A percentile compares a stretch with the other conserved stretches of the same genome.
These are phyloP conservation scores for Phytophthora brassicae DNA, from an alignment of 352 stramenopile genomes.

Conservation along the genomic window DNA sequence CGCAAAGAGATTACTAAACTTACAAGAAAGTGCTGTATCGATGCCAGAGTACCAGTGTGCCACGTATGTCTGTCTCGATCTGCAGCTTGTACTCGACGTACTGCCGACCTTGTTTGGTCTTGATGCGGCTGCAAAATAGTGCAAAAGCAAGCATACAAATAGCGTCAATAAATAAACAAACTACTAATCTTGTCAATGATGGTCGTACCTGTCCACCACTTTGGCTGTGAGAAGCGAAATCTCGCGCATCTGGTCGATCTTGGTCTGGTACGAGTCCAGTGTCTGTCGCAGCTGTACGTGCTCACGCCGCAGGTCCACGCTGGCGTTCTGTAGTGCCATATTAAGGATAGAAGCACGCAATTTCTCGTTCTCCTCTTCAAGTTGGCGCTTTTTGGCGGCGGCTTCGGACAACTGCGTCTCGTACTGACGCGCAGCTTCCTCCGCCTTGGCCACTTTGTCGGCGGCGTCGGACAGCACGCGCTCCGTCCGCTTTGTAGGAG, in stretches of 20 bases:
- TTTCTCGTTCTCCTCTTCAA: slow-evolving; percentile 85
- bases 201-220: slow-evolving; percentile 79
- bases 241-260: slow-evolving; percentile 88
- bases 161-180: slow-evolving; percentile 4
- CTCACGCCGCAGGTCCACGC: slow-evolving; percentile 75
- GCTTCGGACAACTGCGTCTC: slow-evolving; percentile 50
- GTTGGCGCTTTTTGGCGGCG: slow-evolving; percentile 65
- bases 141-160: slow-evolving; percentile 21
- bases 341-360: slow-evolving; percentile 74
- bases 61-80: slow-evolving; percentile 86
- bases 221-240: slow-evolving; percentile 84
- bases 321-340: slow-evolving; percentile 77
- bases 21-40: slow-evolving; percentile 89
- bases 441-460: slow-evolving; percentile 71
- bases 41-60: slow-evolving; percentile 86
- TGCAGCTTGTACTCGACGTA: slow-evolving; percentile 89
- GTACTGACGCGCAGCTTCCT: slow-evolving; percentile 63
- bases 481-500: slow-evolving; percentile 50
- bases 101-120: slow-evolving; percentile 83
- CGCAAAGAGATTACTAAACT: too few relatives aligned
- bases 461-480: slow-evolving; percentile 72
- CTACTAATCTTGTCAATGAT: not conserved
- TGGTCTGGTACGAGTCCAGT: slow-evolving; percentile 85
- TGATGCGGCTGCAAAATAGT: slow-evolving; percentile 69
- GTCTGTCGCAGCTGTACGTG: slow-evolving; percentile 84